These are phyloP conservation scores for Boeremia exigua DNA, from an alignment of 2,329 filamentous ascomycete species.

Conservation along the genomic window DNA sequence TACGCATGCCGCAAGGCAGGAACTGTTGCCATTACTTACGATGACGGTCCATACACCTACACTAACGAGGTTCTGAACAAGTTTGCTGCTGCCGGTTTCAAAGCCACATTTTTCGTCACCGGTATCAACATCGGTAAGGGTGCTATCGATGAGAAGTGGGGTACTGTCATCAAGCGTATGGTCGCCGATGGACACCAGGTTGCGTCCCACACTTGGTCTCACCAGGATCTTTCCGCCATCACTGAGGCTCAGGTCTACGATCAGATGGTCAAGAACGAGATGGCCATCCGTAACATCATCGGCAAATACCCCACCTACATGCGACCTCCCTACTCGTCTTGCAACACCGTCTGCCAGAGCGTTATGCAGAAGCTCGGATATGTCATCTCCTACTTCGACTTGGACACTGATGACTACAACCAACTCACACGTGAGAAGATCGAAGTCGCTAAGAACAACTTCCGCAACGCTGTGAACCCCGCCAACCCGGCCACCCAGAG, in stretches of 20 bases:
- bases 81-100: constrained; percentile 63
- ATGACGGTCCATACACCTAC: constrained; percentile 69
- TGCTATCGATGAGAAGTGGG: constrained; percentile 61
- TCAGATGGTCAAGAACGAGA: constrained; percentile 61
- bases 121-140: constrained; percentile 64
- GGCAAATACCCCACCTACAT: constrained; percentile 63
- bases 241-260: constrained; percentile 52
- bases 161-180: constrained; percentile 61
- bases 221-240: constrained; percentile 55
- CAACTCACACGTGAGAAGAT: constrained; percentile 38
- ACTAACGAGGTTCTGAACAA: constrained; percentile 66
- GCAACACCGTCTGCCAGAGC: constrained; percentile 48
- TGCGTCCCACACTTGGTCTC: constrained; percentile 65
- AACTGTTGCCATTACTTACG: constrained; percentile 70
- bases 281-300: constrained; percentile 61
- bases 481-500: constrained; percentile 35
- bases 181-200: constrained; percentile 64
- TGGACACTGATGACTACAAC: constrained; percentile 59
- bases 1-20: constrained; percentile 60
- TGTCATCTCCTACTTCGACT: constrained; percentile 65
- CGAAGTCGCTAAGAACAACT: constrained; percentile 42
- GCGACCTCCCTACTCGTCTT: constrained; percentile 57
- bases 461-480: constrained; percentile 52
- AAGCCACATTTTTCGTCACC: constrained; percentile 72
- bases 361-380: constrained; percentile 57